Evolutionary conservation across 1,284 basidiomycete species (phyloP), one percentile per base, ranked within the genome.

Genomic region (Neonothopanus nambi): DNA sequence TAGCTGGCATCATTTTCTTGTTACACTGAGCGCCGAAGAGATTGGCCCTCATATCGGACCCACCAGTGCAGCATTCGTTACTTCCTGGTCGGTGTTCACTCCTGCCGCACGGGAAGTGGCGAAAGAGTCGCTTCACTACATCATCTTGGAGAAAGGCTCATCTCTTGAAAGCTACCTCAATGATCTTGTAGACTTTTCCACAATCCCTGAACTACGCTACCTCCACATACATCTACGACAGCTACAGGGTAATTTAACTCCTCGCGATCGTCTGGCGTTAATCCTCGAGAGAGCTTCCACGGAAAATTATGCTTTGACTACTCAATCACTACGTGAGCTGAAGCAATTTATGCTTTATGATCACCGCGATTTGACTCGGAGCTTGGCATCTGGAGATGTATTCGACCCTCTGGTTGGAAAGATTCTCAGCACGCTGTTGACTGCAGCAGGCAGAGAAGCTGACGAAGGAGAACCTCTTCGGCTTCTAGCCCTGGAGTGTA

Each of bases 1-100:
- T 37, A 92, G 87, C 45, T 98, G 95, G 95, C 70, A 81, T 52
- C 77, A 75, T 17, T 97, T 98, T 69, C 76, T 98, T 59, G 81
- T 75, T 6, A 86, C 85, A 1, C 71, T 98, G 38, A 75, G 78
- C 4, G 80, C 83, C 23, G 70, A 72, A 35, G 95, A 98, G 57
- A 77, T 96, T 23, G 90, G 91, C 1, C 85, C 92, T 1, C 87
- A 94, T 65, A 80, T 97, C 40, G 95, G 94, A 2, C 84, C 91
- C 5, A 97, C 93, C 0, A 92, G 88, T 26, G 95, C 97, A 1
- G 86, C 91, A 0, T 79, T 98, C 42, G 81, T 95, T 5, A 78
- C 85, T 1, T 79, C 81, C 1, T 99, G 97, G 97, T 65, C 79
- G 3, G 73, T 70, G 1, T 83, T 98, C 52, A 79, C 82, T 12